Evolutionary conservation across 108 stramenopile genomes (phyloP), one percentile per base, ranked within the genome.

Genomic region (Fistulifera solaris): DNA sequence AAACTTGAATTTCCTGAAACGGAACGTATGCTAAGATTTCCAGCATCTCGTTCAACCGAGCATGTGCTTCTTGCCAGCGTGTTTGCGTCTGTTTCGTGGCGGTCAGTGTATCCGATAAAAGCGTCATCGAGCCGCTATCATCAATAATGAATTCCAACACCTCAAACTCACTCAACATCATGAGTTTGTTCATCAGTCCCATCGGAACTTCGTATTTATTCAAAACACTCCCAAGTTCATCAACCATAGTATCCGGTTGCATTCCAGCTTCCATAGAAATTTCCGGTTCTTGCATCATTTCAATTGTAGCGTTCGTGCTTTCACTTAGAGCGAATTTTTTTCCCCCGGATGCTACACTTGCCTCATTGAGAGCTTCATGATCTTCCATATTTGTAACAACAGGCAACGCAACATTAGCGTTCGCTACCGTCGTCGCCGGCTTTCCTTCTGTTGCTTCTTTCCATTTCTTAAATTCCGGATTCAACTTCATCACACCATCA

Each of bases 401-500:
- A 4, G 50, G 50, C 15, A 51, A 23, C 47, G 50, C 50, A 6
- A 14, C 35, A 16, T 38, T 17, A n/a, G 47, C 13, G 13, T 40
- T 19, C 4, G 38, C 2, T 10, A 61, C 59, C 1, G 48, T 50
- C 1, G 59, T 61, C 2, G 48, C 48, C 12, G 43, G 27, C 38
- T 28, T 43, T 12, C 57, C 65, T 10, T 59, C 66, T 0, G 38
- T 52, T 1, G 56, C 62, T 27, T 71, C 70, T 52, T 71, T 48
- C 63, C 62, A 73, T 16, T 39, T 53, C 35, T 73, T 73, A 52
- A 65, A 73, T 23, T 73, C 72, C 43, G 72, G 72, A 58, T 73
- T 73, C 22, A 73, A 39, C 54, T 72, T 65, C 71, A 72, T 72
- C 5, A 72, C 61, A 17, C 71, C 71, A 62, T 66, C 65, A 31